Percentiles rank a stretch among this genome's conserved stretches.
phyloP scores from a whole-genome alignment of 2,329 filamentous ascomycete genomes.

The Aspergillaceae sp. region DNA sequence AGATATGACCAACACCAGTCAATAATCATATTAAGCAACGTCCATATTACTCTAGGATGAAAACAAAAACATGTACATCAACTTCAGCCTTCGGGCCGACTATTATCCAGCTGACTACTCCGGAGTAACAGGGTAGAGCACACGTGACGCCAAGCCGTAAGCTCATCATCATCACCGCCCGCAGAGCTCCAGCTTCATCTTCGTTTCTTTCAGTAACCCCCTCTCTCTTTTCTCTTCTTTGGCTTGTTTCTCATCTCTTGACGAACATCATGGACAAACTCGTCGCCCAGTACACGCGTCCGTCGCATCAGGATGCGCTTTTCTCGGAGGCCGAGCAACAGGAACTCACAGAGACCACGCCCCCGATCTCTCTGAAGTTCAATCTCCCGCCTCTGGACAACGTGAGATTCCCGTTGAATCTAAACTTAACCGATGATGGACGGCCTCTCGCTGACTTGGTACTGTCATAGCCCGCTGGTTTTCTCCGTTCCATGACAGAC shows the following conservation, averaged over 20 bases:
- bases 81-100: too few relatives aligned
- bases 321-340: constrained; percentile 64
- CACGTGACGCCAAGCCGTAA: constrained; percentile 28
- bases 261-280: constrained; percentile 70
- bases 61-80: too few relatives aligned
- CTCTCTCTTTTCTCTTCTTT: constrained; percentile 2
- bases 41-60: too few relatives aligned
- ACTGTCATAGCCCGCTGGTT: constrained; percentile 64
- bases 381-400: constrained; percentile 87
- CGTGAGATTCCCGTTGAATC: constrained; percentile 43
- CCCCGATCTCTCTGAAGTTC: constrained; percentile 83
- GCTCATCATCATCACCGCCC: constrained; percentile 21
- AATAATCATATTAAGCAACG: too few relatives aligned
- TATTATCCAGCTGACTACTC: too few relatives aligned
- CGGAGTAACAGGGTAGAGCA: not conserved
- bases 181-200: constrained; percentile 12
- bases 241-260: not conserved
- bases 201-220: constrained; percentile 8
- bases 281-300: constrained; percentile 81
- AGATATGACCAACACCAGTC: too few relatives aligned
- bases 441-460: constrained; percentile 1
- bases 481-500: constrained; percentile 94
- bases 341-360: constrained; percentile 61
- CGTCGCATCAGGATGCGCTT: constrained; percentile 64
- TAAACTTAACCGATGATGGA: too few relatives aligned